Evolutionary conservation across 768 basidiomycete species (phyloP).

Genomic region (Podaxis sp.): DNA sequence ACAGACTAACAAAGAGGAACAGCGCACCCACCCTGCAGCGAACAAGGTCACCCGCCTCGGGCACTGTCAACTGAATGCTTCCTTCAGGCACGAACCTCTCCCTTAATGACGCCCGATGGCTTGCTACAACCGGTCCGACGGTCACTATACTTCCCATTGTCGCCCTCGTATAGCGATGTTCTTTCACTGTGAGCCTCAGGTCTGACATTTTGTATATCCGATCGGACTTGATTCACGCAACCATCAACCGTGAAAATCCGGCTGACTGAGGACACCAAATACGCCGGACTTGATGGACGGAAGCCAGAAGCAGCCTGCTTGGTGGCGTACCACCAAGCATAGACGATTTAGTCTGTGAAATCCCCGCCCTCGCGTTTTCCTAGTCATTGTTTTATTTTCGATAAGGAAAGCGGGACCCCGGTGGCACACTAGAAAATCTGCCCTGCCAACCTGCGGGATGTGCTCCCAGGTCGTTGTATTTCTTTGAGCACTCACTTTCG

Average conservation of each 20-base stretch:
- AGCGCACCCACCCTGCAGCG: too few relatives aligned
- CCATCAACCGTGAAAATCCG: too few relatives aligned
- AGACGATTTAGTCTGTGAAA: neutral
- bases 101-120: neutral
- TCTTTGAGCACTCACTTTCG: neutral
- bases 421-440: neutral
- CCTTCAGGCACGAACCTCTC: neutral
- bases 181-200: neutral
- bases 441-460: constrained; percentile 1
- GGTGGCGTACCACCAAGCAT: neutral
- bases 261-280: neutral
- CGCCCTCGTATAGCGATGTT: constrained; percentile 4
- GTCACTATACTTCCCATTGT: constrained; percentile 4
- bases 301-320: neutral
- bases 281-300: neutral
- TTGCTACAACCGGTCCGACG: neutral
- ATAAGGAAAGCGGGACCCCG: neutral
- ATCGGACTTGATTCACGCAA: neutral
- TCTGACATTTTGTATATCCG: neutral
- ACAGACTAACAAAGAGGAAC: too few relatives aligned
- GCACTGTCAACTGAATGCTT: neutral
- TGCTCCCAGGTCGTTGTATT: constrained; percentile 13
- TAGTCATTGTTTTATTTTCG: neutral
- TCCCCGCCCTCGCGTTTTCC: neutral
- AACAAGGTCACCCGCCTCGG: too few relatives aligned